Conservation (phyloP, 2,329 filamentous ascomycete genomes). For the Epichloe baconii region DNA sequence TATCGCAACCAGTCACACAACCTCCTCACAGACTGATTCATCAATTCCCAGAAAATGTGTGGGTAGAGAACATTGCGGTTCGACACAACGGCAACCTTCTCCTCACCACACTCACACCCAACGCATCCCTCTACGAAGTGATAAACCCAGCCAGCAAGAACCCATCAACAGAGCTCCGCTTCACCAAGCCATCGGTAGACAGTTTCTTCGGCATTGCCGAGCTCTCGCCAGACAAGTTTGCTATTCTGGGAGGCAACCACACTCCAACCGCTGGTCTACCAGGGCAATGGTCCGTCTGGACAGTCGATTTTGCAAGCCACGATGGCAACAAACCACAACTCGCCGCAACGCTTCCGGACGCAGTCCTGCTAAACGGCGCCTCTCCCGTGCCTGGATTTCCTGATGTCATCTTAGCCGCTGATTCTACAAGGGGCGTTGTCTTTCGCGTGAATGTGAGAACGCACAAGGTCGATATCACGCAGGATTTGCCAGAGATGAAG, state of each 20-base stretch:
- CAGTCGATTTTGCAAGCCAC: neutral
- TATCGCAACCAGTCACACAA: neutral
- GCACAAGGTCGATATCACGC: conserved; percentile 7
- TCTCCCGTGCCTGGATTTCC: neutral
- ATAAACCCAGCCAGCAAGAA: neutral
- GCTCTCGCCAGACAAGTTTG: neutral
- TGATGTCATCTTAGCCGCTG: conserved; percentile 5
- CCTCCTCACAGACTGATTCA: neutral
- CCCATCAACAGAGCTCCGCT: neutral
- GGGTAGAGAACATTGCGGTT: conserved; percentile 6
- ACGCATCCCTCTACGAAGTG: conserved; percentile 1
- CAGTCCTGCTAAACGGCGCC: neutral
- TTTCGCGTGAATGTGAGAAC: conserved; percentile 14
- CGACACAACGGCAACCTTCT: conserved; percentile 5
- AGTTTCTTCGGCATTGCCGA: conserved; percentile 6
- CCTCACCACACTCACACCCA: conserved; percentile 1
- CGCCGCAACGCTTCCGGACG: neutral
- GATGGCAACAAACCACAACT: neutral
- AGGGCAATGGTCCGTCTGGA: neutral
- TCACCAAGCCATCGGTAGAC: neutral
- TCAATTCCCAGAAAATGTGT: neutral
- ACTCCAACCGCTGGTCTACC: neutral
- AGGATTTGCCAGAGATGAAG: conserved; percentile 16
- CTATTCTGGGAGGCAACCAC: conserved; percentile 3
- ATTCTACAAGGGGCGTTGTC: conserved; percentile 13